Base-by-base conservation (phyloP, 2,329 filamentous ascomycete genomes). In the Pseudovirgaria hyperparasitica region DNA sequence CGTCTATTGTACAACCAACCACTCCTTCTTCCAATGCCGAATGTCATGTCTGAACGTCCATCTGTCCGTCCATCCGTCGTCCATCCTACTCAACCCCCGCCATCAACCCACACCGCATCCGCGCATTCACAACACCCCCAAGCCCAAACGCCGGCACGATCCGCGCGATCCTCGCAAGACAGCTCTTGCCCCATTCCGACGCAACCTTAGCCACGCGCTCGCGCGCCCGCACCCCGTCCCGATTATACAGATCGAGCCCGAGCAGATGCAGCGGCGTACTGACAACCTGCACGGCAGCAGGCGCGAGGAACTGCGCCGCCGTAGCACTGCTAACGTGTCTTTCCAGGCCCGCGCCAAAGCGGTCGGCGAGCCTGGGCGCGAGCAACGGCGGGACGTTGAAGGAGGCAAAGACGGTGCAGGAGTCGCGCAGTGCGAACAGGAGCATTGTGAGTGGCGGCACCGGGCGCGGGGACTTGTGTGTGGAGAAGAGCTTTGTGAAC, bases 91-190 rank as follows among this genome's bases (percentile, higher is more conserved):
- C 48, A 22, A 55, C 24, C 32, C 26, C 34, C 16, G 58, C 60
- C 76, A 92, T 85, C 40, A 87, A 48, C 28, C 49, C 60, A 44
- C 58, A 62, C 40, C 85, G 66, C 23, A 87, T 62, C 44, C 79
- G 75, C 32, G 66, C 67, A 55, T 93, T 93, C 8, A 90, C 78
- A 8, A 92, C 82, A 1, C 85, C 85, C 1, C 85, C 86, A 9
- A 92, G 66, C 2, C 85, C 86, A 60, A 87, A 93, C 0, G 85
- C 85, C 11, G 85, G 85, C 3, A 93, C 67, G 41, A 93, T 92
- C 44, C 86, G 69, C 34, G 79, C 79, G 54, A 93, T 78, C 28
- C 85, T 61, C 15, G 86, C 85, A 30, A 70, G 55, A 16, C 72
- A 72, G 50, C 79, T 87, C 36, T 77, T 67, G 11, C 67, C 57